phyloP scores from a whole-genome alignment of 1,284 basidiomycete genomes.

The Fomes fomentarius region DNA sequence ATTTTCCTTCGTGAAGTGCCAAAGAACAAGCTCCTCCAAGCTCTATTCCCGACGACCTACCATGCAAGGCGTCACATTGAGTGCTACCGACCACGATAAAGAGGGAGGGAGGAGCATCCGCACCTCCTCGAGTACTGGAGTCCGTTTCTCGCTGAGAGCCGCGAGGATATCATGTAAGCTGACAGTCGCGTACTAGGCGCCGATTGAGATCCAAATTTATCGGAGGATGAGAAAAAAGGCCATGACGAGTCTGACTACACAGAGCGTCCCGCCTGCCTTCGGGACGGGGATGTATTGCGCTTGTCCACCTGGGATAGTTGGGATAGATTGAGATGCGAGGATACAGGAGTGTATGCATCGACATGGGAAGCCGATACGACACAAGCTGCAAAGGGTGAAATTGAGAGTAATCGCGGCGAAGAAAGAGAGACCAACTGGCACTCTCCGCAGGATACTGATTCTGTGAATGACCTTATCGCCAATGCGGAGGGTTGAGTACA shows the following conservation, averaged over 20 bases:
- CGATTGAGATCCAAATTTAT: background rate
- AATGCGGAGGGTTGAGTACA: slow-evolving; percentile 70
- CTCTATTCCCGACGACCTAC: slow-evolving; percentile 84
- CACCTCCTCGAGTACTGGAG: slow-evolving; percentile 62
- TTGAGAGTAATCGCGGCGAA: background rate
- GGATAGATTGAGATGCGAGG: slow-evolving; percentile 81
- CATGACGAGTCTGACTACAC: slow-evolving; percentile 72
- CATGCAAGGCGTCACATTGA: background rate
- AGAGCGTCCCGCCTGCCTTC: slow-evolving; percentile 78
- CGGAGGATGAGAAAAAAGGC: too few relatives aligned
- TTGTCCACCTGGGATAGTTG: slow-evolving; percentile 79
- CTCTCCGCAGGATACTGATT: slow-evolving; percentile 84
- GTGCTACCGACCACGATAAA: too few relatives aligned
- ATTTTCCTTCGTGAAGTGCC: too few relatives aligned
- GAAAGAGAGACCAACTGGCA: slow-evolving; percentile 64
- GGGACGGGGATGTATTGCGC: slow-evolving; percentile 87
- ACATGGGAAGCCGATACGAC: slow-evolving; percentile 75
- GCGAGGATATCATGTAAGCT: slow-evolving; percentile 66
- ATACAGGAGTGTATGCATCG: slow-evolving; percentile 71
- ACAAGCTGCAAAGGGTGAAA: slow-evolving; percentile 54
- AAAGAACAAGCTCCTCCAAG: too few relatives aligned
- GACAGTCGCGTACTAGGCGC: slow-evolving; percentile 57
- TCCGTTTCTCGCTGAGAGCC: slow-evolving; percentile 33
- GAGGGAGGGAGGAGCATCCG: slow-evolving; percentile 12
- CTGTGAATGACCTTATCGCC: slow-evolving; percentile 87